Evolutionary conservation across 805 yeast genomes (phyloP).

Genomic region (Isabelozyma gotoi): DNA sequence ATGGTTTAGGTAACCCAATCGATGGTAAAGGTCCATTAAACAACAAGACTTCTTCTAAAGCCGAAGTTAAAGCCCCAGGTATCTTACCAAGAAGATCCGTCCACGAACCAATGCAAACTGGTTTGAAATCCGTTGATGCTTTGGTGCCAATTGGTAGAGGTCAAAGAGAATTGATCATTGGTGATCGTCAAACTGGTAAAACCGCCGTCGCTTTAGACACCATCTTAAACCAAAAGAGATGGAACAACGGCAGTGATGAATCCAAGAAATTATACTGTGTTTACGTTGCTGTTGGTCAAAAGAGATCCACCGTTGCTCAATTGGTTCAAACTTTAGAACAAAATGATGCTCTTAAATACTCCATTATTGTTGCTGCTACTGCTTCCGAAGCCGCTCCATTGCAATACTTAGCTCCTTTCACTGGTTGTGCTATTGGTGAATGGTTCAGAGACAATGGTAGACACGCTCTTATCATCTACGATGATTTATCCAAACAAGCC

Average conservation of each 20-base stretch:
- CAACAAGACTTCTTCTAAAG: constrained; percentile 82
- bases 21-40: constrained; percentile 99
- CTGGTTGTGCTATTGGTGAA: constrained; percentile 99
- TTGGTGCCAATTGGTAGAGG: constrained; percentile 99
- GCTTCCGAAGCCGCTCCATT: constrained; percentile 99
- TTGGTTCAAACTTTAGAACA: constrained; percentile 98
- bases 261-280: constrained; percentile 98
- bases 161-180: constrained; percentile 99
- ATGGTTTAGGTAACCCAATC: constrained; percentile 98
- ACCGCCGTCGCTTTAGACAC: constrained; percentile 99
- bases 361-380: constrained; percentile 98
- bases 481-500: constrained; percentile 98
- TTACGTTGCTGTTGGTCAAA: constrained; percentile 99
- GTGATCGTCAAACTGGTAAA: constrained; percentile 99
- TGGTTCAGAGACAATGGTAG: constrained; percentile 99
- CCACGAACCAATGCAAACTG: constrained; percentile 99
- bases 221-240: constrained; percentile 98
- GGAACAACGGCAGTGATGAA: constrained; percentile 96
- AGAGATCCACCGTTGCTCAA: constrained; percentile 99
- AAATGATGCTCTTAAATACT: constrained; percentile 95
- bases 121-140: constrained; percentile 98
- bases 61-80: constrained; percentile 99
- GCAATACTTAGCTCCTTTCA: constrained; percentile 99
- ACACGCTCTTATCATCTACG: constrained; percentile 96
- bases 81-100: constrained; percentile 99